Evolutionary conservation across 192 early-diverging fungal species (phyloP).

Genomic region (Diversispora epigaea): DNA sequence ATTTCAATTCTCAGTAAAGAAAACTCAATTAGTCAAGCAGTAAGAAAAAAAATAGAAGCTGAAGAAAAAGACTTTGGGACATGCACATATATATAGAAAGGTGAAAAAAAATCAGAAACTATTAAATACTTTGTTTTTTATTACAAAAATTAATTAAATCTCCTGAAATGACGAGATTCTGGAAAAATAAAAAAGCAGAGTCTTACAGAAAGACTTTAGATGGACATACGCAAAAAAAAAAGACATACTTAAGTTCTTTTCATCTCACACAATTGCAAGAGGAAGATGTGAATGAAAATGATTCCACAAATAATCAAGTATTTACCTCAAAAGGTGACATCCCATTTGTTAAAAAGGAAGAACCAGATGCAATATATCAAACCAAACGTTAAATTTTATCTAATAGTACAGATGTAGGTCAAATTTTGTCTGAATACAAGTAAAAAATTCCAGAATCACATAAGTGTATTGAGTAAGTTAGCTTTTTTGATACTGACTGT

Average conservation of each 20-base stretch:
- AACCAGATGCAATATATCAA: slow-evolving; percentile 20
- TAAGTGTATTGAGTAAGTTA: slow-evolving; percentile 29
- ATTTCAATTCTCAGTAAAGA: not conserved
- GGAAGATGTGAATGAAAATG: not conserved
- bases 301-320: not conserved
- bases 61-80: not conserved
- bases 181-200: slow-evolving; percentile 2
- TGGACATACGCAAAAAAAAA: slow-evolving; percentile 13
- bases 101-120: not conserved
- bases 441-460: slow-evolving; percentile 26
- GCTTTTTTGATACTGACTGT: slow-evolving; percentile 22
- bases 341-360: slow-evolving; percentile 27
- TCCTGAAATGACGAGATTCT: slow-evolving; percentile 18
- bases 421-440: slow-evolving; percentile 22
- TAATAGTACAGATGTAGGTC: slow-evolving; percentile 31
- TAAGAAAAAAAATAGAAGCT: not conserved
- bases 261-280: slow-evolving; percentile 22
- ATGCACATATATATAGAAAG: not conserved
- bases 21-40: not conserved
- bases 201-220: slow-evolving; percentile 12
- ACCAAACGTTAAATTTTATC: slow-evolving; percentile 27
- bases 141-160: not conserved
- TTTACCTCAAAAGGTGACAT: not conserved
- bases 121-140: not conserved
- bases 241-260: slow-evolving; percentile 13